phyloP scores from a whole-genome alignment of 768 basidiomycete genomes.

The Sarcodon sp. region DNA sequence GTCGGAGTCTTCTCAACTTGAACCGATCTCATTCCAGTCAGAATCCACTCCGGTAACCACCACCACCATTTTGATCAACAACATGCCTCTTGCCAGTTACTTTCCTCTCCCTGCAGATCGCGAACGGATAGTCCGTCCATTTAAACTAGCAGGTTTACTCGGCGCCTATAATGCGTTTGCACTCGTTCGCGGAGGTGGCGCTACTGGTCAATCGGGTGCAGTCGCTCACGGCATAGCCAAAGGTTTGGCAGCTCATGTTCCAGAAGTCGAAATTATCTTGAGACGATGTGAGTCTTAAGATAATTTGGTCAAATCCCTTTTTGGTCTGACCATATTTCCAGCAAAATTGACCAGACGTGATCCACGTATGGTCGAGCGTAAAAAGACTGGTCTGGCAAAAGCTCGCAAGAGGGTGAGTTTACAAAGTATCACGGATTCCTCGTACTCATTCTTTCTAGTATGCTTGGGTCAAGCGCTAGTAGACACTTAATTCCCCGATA shows the following conservation, averaged over 20 bases:
- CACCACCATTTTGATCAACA: conserved; percentile 75
- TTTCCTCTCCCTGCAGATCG: conserved; percentile 69
- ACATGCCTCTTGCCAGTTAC: conserved; percentile 63
- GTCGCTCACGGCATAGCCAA: conserved; percentile 67
- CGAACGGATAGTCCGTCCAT: conserved; percentile 69
- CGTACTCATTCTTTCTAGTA: conserved; percentile 34
- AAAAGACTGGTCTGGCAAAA: conserved; percentile 90
- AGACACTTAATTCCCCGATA: neutral
- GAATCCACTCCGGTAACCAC: conserved; percentile 23
- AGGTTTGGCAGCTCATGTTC: conserved; percentile 60
- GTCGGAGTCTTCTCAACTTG: conserved; percentile 1
- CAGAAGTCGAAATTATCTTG: conserved; percentile 50
- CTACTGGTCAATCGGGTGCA: conserved; percentile 88
- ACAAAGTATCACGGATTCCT: conserved; percentile 2
- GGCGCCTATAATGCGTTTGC: conserved; percentile 69
- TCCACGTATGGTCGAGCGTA: conserved; percentile 96
- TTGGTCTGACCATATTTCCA: conserved; percentile 17
- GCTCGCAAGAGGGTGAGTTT: conserved; percentile 79
- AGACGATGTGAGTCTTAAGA: conserved; percentile 47
- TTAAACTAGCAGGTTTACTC: conserved; percentile 72
- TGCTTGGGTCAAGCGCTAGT: conserved; percentile 91
- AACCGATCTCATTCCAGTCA: conserved; percentile 5
- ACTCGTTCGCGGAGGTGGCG: conserved; percentile 70
- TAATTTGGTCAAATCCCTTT: neutral
- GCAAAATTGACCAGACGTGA: conserved; percentile 83